Evolutionary conservation across 1,284 basidiomycete species (phyloP).

Genomic region (Athelia sp.): DNA sequence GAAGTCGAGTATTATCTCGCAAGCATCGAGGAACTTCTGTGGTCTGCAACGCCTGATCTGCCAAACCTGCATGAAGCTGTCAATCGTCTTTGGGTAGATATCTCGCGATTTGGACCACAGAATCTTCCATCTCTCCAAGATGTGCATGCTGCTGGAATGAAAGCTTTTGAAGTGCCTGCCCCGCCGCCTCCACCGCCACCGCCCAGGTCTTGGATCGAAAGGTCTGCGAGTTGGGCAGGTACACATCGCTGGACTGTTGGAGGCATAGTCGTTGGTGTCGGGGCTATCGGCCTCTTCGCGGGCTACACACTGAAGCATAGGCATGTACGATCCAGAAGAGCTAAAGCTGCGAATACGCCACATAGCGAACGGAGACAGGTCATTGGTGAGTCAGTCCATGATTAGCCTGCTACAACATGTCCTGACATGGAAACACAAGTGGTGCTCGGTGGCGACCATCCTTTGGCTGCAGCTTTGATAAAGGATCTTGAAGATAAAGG

Average conservation of each 20-base stretch:
- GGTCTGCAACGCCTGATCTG: slow-evolving; percentile 53
- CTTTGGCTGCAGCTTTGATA: slow-evolving; percentile 65
- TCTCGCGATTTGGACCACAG: slow-evolving; percentile 71
- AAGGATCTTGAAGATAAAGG: slow-evolving; percentile 68
- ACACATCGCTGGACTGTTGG: slow-evolving; percentile 57
- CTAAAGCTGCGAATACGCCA: slow-evolving; percentile 26
- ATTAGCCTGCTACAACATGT: slow-evolving; percentile 4
- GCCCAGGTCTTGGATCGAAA: slow-evolving; percentile 39
- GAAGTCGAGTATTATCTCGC: slow-evolving; percentile 69
- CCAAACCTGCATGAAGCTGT: slow-evolving; percentile 59
- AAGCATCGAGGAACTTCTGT: slow-evolving; percentile 60
- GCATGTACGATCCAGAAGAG: slow-evolving; percentile 27
- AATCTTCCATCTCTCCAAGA: slow-evolving; percentile 57
- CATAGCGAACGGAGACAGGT: slow-evolving; percentile 55
- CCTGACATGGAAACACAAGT: slow-evolving; percentile 37
- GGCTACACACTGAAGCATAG: slow-evolving; percentile 39
- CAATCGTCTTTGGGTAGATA: slow-evolving; percentile 71
- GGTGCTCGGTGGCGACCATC: slow-evolving; percentile 73
- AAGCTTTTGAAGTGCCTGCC: slow-evolving; percentile 67
- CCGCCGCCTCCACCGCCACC: slow-evolving; percentile 50
- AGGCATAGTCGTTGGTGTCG: slow-evolving; percentile 44
- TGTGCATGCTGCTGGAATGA: slow-evolving; percentile 58
- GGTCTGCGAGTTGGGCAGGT: slow-evolving; percentile 44
- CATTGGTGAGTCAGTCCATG: slow-evolving; percentile 47
- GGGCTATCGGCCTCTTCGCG: slow-evolving; percentile 55